Evolutionary conservation across 2,329 filamentous ascomycete genomes (phyloP), one percentile per base, ranked within the genome.

Genomic region (Coniochaeta prunicola): DNA sequence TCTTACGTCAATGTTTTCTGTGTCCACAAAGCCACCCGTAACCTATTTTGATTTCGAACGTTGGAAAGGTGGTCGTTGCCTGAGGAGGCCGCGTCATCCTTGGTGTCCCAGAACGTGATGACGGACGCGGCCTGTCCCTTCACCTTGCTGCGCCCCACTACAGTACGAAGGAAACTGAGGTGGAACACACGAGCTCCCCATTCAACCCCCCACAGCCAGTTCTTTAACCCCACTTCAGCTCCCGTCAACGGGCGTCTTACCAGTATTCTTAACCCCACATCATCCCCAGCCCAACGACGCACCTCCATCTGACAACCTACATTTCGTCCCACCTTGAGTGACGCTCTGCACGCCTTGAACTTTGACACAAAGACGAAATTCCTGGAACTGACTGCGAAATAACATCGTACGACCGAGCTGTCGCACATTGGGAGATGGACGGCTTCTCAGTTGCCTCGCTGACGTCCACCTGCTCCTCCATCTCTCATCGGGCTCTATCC

Each of bases 381-480:
- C 36, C 36, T 38, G 36, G 36, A 38, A n/a, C 36, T n/a, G 36
- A 4, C 34, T n/a, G n/a, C n/a, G n/a, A n/a, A n/a, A n/a, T n/a
- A 24, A 21, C 40, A 42, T n/a, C 40, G 7, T 15, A 36, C 10
- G 10, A 36, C 34, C 34, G 13, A n/a, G n/a, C n/a, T n/a, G 34
- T 9, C 34, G 17, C 10, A 38, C 36, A 4, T 38, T 38, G 36
- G 15, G 36, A n/a, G 31, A 73, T 72, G 72, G 67, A 72, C 58
- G 66, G 70, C 56, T 74, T 72, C 65, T 72, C 72, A 12, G 65
- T 69, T 45, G 63, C 68, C 4, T 69, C 71, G n/a, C 59, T 73
- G 10, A 69, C 69, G 3, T 68, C 71, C 0, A 64, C 68, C 10
- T 69, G 68, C 56, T 64, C 67, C 13, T 64, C 65, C 40, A 68